phyloP scores from a whole-genome alignment of 495 filamentous ascomycete species.

The Annulohypoxylon moriforme region DNA sequence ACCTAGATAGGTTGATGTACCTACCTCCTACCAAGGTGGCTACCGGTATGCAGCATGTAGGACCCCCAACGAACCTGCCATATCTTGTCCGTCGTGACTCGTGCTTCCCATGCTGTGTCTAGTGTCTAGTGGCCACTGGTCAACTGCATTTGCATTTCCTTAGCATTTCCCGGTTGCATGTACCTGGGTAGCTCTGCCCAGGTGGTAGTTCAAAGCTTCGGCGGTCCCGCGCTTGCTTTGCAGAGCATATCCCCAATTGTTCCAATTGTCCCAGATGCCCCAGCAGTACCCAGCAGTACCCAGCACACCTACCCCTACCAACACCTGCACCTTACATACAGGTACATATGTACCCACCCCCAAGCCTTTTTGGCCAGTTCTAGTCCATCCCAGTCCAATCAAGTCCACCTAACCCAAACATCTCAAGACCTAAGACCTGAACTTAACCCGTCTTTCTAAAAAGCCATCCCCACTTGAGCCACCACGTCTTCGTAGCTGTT shows the following conservation, averaged over 20 bases:
- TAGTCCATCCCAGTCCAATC: neutral
- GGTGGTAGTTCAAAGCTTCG: conserved; percentile 14
- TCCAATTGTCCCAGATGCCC: neutral
- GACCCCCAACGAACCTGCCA: conserved; percentile 7
- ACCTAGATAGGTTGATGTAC: neutral
- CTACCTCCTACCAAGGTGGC: neutral
- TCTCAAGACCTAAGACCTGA: neutral
- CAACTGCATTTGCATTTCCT: neutral
- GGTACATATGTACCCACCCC: conserved; percentile 5
- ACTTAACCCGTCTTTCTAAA: conserved; percentile 2
- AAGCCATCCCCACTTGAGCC: conserved; percentile 35
- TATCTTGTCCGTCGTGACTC: conserved; percentile 13
- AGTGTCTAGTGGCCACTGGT: neutral
- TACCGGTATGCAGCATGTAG: no score
- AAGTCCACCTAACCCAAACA: neutral
- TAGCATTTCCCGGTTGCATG: conserved; percentile 9
- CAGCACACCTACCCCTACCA: neutral
- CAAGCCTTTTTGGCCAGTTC: conserved; percentile 1
- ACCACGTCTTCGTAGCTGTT: conserved; percentile 41
- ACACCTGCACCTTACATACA: neutral
- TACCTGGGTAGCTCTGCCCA: no score
- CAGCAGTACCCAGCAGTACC: neutral
- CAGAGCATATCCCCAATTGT: neutral
- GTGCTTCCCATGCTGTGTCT: neutral
- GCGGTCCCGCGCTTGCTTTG: conserved; percentile 22